Base-by-base conservation (phyloP, 2,329 filamentous ascomycete genomes). In the Arthrobotrys iridis region DNA sequence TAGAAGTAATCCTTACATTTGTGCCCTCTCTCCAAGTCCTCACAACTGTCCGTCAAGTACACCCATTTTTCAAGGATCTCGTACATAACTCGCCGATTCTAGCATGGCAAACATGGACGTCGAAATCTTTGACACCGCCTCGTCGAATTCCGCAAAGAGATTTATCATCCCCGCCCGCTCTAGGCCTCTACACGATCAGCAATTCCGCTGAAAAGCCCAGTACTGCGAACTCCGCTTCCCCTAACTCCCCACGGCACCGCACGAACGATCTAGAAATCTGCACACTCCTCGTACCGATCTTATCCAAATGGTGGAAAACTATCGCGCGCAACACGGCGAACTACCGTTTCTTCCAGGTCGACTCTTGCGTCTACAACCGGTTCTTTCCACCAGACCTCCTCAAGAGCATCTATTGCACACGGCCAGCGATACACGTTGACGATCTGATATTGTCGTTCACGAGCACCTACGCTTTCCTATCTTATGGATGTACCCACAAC, bases 281-380 rank as follows among this genome's bases (percentile, higher is more conserved):
- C 71, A 43, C 45, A 3, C n/a, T 75, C 0, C 48, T 75, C 13
- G 57, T 37, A 5, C 71, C 71, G 0, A 75, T 75, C 18, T 26
- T 75, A 20, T 75, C 71, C 2, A 75, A 75, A 57, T 75, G 71
- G 71, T 75, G 71, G 71, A 75, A 75, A 33, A 75, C 71, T n/a
- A 75, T 75, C 5, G 71, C 71, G 2, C 37, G 71, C 20, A 75
- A 75, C 26, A 75, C 71, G 3, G 24, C 63, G 24, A 75, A 75
- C 24, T 75, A 75, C 30, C 63, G 63, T 2, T 68, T 75, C 41
- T 75, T 75, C 63, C 71, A 68, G 33, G 71, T 75, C 46, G 71
- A 75, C 26, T 64, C 63, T 0, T 75, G 71, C 57, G 71, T 75
- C 0, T 75, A 75, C 33, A 75, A 75, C 48, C 63, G 71, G 0